Evolutionary conservation across 2,329 filamentous ascomycete species (phyloP).

Genomic region (Trichoderma asperellum): DNA sequence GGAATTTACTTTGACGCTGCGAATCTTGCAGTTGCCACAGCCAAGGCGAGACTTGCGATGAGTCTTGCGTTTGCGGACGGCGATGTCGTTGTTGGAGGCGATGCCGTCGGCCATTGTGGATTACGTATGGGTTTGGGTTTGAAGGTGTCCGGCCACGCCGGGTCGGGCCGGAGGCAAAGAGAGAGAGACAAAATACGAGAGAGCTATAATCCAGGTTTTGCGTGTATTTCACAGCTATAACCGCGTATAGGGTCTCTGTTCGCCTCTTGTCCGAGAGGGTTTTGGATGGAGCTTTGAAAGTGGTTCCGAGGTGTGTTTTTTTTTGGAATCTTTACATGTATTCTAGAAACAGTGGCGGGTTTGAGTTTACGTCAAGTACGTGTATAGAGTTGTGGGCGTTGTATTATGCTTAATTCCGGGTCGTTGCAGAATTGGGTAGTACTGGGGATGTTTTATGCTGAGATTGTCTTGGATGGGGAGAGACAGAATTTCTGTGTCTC

Average conservation of each 20-base stretch:
- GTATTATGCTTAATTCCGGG: constrained; percentile 7
- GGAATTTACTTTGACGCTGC: constrained; percentile 51
- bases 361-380: neutral
- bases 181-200: neutral
- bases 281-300: neutral
- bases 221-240: neutral
- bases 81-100: neutral
- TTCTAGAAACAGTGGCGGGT: neutral
- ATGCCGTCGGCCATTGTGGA: constrained; percentile 3
- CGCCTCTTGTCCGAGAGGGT: neutral
- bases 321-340: neutral
- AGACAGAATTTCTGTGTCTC: neutral
- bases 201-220: neutral
- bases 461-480: neutral
- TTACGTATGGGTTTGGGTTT: neutral
- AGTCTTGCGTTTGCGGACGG: constrained; percentile 29
- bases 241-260: neutral
- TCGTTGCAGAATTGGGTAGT: neutral
- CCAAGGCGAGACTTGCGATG: constrained; percentile 57
- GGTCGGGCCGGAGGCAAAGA: neutral
- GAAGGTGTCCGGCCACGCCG: neutral
- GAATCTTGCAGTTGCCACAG: constrained; percentile 59
- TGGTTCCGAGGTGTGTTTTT: neutral
- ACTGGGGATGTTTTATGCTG: neutral
- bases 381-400: neutral